Percentiles rank a stretch among this genome's conserved stretches.
Conservation (phyloP, 2,329 filamentous ascomycete genomes). For the Monosporascus sp. region DNA sequence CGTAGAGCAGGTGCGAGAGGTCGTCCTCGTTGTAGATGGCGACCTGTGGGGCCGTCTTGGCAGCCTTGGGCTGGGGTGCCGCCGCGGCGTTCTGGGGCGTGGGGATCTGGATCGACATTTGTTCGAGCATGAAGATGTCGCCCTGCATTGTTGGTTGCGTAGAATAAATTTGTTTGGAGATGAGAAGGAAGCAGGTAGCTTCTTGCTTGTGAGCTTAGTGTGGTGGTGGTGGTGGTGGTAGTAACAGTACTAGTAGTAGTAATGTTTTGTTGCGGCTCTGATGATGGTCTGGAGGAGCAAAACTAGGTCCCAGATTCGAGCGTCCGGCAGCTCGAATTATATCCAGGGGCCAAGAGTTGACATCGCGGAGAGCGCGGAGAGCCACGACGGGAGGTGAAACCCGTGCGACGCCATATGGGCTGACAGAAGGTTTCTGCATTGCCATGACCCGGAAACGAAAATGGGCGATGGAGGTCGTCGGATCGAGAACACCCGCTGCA, state of each 20-base stretch:
- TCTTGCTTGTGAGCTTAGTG: not conserved
- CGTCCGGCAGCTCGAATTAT: not conserved
- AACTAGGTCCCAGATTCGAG: not conserved
- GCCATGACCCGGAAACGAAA: not conserved
- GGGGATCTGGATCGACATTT: not conserved
- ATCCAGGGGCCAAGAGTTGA: not conserved
- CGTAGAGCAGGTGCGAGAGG: slow-evolving; percentile 7
- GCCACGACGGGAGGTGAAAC: not conserved
- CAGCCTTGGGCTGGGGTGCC: not conserved
- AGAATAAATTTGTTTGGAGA: not conserved
- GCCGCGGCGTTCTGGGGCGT: not conserved
- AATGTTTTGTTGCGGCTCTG: not conserved
- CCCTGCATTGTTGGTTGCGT: not conserved
- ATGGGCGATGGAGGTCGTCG: not conserved
- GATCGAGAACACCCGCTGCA: too few species aligned
- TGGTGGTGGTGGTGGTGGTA: not conserved
- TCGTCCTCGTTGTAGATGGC: slow-evolving; percentile 14
- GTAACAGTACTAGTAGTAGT: too few species aligned
- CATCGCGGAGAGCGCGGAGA: not conserved
- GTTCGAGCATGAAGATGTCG: not conserved
- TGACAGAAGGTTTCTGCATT: not conserved
- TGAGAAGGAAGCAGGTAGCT: not conserved
- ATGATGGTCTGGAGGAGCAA: not conserved
- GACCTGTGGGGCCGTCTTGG: not conserved
- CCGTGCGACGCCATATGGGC: not conserved